phyloP scores from a whole-genome alignment of 768 basidiomycete species.

The Lactifluus subvellereus region DNA sequence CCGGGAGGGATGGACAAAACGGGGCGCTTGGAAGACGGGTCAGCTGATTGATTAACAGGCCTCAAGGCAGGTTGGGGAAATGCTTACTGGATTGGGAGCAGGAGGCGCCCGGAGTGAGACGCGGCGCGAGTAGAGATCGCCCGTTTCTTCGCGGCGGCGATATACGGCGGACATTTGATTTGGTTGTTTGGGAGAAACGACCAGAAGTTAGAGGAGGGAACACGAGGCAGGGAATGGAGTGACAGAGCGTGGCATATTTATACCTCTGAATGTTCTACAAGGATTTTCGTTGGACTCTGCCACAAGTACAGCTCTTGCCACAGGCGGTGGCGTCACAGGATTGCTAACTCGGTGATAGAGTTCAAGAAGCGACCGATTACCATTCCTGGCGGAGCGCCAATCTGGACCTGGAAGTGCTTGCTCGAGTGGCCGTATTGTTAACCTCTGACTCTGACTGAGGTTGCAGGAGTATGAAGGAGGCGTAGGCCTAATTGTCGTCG shows the following conservation, averaged over 20 bases:
- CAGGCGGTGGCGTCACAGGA: background rate
- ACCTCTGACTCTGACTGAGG: no score
- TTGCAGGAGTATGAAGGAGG: no score
- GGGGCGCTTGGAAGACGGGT: background rate
- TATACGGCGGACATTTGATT: background rate
- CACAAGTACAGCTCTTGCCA: conserved; percentile 3
- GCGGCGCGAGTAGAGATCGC: background rate
- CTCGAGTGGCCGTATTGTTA: no score
- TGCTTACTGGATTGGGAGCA: conserved; percentile 6
- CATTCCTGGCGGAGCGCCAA: background rate
- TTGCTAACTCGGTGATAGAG: background rate
- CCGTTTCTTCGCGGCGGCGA: background rate
- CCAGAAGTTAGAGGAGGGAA: background rate
- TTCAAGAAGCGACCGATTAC: background rate
- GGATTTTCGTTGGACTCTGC: background rate
- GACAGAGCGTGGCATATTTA: conserved; percentile 4
- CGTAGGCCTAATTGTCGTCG: no score
- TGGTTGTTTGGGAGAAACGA: background rate
- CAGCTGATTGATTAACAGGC: background rate
- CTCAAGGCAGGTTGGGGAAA: background rate
- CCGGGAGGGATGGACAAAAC: conserved; percentile 10
- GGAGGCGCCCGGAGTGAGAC: conserved; percentile 17
- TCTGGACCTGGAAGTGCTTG: no score
- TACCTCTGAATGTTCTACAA: background rate
- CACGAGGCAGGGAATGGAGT: background rate